These are phyloP conservation scores for Waltergamsia citrina DNA, from an alignment of 2,329 filamentous ascomycete species.

Conservation along the genomic window DNA sequence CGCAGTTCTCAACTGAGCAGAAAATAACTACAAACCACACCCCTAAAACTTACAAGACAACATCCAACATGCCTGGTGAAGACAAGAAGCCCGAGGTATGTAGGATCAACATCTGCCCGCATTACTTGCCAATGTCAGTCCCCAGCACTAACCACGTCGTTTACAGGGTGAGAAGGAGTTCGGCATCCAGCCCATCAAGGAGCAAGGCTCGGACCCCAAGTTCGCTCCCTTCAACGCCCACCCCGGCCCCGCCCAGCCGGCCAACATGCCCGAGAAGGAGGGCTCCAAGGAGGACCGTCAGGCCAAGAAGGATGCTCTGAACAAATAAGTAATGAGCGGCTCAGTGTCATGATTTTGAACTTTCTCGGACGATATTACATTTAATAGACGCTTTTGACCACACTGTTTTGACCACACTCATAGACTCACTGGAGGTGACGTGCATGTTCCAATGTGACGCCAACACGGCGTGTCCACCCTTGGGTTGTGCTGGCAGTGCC, in stretches of 20 bases:
- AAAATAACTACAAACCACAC: neutral
- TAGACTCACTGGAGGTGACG: too few relatives aligned
- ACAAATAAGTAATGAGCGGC: conserved; percentile 33
- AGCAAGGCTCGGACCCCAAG: conserved; percentile 30
- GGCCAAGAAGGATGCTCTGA: conserved; percentile 55
- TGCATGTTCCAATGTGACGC: too few relatives aligned
- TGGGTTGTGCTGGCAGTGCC: too few relatives aligned
- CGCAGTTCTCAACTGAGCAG: too few relatives aligned
- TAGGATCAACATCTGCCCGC: neutral
- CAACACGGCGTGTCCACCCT: too few relatives aligned
- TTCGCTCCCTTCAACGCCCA: conserved; percentile 43
- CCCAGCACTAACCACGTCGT: neutral
- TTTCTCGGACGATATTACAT: too few relatives aligned
- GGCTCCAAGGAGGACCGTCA: conserved; percentile 60
- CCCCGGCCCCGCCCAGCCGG: conserved; percentile 47
- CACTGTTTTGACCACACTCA: too few relatives aligned
- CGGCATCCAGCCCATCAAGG: conserved; percentile 33
- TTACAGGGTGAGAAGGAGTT: conserved; percentile 31
- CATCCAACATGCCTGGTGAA: conserved; percentile 3
- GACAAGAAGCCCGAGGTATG: conserved; percentile 5
- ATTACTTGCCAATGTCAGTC: neutral
- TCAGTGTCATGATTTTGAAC: too few relatives aligned
- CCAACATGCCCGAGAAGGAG: conserved; percentile 44
- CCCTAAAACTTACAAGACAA: neutral
- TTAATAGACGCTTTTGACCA: too few relatives aligned